A percentile compares a stretch with the other conserved stretches of the same genome.
These are phyloP conservation scores for Colletotrichum truncatum DNA, from an alignment of 2,329 filamentous ascomycete species.

Conservation along the genomic window DNA sequence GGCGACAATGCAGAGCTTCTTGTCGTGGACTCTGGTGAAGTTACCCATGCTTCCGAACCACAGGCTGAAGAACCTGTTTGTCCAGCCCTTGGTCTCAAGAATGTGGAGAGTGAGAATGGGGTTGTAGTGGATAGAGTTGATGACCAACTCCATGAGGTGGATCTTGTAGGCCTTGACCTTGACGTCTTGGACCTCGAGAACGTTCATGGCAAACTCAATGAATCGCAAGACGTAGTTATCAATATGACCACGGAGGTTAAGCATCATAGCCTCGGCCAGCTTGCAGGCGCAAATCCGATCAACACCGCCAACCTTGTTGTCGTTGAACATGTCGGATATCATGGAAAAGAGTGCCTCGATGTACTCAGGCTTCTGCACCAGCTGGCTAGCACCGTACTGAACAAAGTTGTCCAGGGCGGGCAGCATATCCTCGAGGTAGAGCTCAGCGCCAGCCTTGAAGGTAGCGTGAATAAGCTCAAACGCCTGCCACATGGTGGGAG, in stretches of 20 bases:
- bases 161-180: constrained; percentile 95
- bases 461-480: constrained; percentile 97
- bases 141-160: constrained; percentile 98
- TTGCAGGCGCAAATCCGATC: constrained; percentile 98
- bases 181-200: constrained; percentile 77
- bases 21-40: constrained; percentile 95
- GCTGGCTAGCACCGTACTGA: constrained; percentile 83
- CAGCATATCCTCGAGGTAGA: constrained; percentile 99
- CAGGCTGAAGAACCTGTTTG: constrained; percentile 97
- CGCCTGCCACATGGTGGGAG: constrained; percentile 96
- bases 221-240: constrained; percentile 91
- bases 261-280: constrained; percentile 95
- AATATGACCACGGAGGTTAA: constrained; percentile 88
- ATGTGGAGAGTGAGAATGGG: constrained; percentile 84
- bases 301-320: constrained; percentile 90
- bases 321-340: constrained; percentile 93
- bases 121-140: constrained; percentile 98
- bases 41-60: constrained; percentile 98
- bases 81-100: constrained; percentile 92
- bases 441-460: constrained; percentile 95
- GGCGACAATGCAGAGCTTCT: constrained; percentile 96
- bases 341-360: constrained; percentile 90
- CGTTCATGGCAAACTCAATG: constrained; percentile 86
- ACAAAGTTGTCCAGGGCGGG: constrained; percentile 98
- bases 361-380: constrained; percentile 86